Base-by-base conservation (phyloP, 2,329 filamentous ascomycete species). In the Penicillium sp. region DNA sequence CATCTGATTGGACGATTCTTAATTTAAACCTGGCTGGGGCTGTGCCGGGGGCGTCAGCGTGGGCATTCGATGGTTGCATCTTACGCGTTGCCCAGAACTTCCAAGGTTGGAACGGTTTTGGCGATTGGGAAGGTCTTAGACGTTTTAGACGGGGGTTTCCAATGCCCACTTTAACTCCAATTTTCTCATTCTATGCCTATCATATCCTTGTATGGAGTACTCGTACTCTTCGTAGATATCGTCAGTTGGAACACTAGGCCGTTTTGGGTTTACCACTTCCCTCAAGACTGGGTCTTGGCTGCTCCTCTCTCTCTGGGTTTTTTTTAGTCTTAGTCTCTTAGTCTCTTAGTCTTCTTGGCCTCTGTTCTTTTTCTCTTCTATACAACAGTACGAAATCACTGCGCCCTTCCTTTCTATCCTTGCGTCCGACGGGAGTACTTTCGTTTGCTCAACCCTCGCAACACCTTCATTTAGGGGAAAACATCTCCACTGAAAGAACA, bases 161-260 rank as follows among this genome's bases (percentile, higher is more conserved):
- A 18, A 15, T 47, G 31, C 16, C 21, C 18, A 18, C 21, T 35
- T 35, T 8, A 13, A 41, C 16, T 38, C 35, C 23, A 13, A 12
- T 32, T 25, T 47, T 41, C 6, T 16, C 0, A 25, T 6, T 18
- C 16, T 16, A 10, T 35, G 13, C 15, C 52, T 50, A 50, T 54
- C 27, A 54, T 40, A 15, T 37, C 9, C 29, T 23, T 21, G 16
- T 35, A 27, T 10, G 23, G 15, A n/a, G 15, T 27, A 42, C 7
- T 3, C 6, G 18, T 21, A 27, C 16, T 16, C 23, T 15, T 8
- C 25, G 4, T 29, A 15, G 40, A 40, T 41, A 48, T 47, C 32
- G 49, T 34, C 31, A 35, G 15, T 40, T 39, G 41, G 29, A 35
- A 34, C 52, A 54, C 52, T 55, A 55, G 52, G 31, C 52, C 47